A percentile compares a stretch with the other conserved stretches of the same genome.
Evolutionary conservation across 805 yeast species (phyloP).

Genomic region (Barnettozyma siamensis): DNA sequence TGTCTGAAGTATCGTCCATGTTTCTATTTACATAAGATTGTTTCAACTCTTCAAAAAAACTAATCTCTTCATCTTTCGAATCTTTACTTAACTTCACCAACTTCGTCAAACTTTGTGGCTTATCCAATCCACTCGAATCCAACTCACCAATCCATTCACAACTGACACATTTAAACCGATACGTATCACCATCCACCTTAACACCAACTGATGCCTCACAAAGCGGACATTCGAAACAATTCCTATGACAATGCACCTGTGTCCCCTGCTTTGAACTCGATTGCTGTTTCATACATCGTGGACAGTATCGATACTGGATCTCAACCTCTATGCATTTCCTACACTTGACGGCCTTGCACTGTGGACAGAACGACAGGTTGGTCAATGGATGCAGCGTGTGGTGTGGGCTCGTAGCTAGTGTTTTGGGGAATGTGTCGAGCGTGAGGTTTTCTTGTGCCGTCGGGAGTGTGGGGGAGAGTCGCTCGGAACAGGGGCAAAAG

Average conservation of each 20-base stretch:
- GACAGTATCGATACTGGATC: constrained; percentile 22
- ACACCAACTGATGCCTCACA: constrained; percentile 15
- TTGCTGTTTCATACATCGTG: constrained; percentile 21
- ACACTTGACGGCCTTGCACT: constrained; percentile 24
- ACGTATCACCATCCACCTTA: constrained; percentile 7
- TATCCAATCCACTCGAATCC: constrained; percentile 12
- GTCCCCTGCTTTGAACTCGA: too few species aligned
- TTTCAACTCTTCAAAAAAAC: constrained; percentile 16
- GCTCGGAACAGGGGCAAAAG: constrained; percentile 27
- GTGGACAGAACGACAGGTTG: constrained; percentile 19
- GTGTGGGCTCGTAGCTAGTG: constrained; percentile 14
- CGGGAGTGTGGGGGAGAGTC: constrained; percentile 11
- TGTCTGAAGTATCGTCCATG: constrained; percentile 8
- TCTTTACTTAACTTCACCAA: constrained; percentile 10
- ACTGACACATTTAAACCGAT: constrained; percentile 12
- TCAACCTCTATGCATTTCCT: constrained; percentile 24
- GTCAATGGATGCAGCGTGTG: constrained; percentile 17
- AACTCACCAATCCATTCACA: constrained; percentile 18
- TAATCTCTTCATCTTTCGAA: background rate
- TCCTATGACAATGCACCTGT: constrained; percentile 21
- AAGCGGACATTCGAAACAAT: constrained; percentile 25
- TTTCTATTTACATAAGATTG: constrained; percentile 16
- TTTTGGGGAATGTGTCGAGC: constrained; percentile 21
- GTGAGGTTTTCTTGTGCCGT: too few species aligned
- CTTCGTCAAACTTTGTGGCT: constrained; percentile 14